Conservation (phyloP, 306 rosid species). For the Glycine tomentella region DNA sequence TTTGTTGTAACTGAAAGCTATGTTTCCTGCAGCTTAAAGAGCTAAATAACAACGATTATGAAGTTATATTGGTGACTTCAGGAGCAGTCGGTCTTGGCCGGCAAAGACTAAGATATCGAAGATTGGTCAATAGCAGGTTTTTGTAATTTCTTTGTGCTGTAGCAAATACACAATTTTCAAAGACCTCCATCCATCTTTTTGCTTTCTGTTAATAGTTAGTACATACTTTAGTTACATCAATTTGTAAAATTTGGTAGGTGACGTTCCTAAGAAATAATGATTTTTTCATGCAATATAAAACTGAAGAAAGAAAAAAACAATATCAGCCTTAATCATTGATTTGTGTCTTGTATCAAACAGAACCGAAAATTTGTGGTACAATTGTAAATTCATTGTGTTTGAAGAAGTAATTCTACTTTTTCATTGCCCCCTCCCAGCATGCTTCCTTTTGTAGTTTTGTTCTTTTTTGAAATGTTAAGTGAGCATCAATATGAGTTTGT, state of each 20-base stretch:
- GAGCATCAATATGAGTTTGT: neutral
- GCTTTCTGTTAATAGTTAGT: constrained; percentile 21
- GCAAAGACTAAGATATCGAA: constrained; percentile 85
- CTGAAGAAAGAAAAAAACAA: neutral
- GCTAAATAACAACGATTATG: constrained; percentile 70
- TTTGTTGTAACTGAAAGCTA: constrained; percentile 31
- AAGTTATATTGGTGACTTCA: constrained; percentile 85
- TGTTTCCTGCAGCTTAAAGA: constrained; percentile 75
- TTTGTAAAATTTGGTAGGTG: neutral
- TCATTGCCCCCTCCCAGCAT: neutral
- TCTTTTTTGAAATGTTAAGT: neutral
- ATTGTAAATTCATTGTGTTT: neutral
- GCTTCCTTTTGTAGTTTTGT: neutral
- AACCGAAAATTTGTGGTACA: neutral
- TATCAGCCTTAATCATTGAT: neutral
- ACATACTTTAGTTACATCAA: neutral
- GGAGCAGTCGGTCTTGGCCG: constrained; percentile 94
- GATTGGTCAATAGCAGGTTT: constrained; percentile 91
- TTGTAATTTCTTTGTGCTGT: constrained; percentile 25
- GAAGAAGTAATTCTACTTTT: neutral
- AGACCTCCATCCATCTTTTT: neutral
- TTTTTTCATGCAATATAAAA: neutral
- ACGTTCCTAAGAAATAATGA: neutral
- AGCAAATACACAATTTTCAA: neutral
- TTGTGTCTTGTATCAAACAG: neutral